Evolutionary conservation across 768 basidiomycete genomes (phyloP), one percentile per base, ranked within the genome.

Genomic region (Boletus patriciae): DNA sequence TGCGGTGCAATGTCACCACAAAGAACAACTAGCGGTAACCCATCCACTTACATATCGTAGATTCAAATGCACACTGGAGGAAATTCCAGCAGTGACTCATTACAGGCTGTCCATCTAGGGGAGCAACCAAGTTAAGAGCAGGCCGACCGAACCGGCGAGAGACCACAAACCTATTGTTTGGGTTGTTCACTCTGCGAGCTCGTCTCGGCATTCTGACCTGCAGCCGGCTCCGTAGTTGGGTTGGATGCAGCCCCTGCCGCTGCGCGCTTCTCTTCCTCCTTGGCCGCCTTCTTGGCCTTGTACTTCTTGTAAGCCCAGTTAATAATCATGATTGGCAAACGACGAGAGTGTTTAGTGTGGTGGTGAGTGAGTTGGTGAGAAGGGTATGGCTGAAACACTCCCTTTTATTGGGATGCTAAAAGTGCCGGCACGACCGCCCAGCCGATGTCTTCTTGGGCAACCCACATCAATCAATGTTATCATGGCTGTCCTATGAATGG

Each of bases 221-320:
- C 34, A n/a, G 31, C 27, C 31, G 37, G 31, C 6, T 51, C 42
- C 0, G 41, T 5, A 18, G 34, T 12, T 0, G 58, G 31, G n/a
- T 40, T 31, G 37, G 50, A 33, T 9, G 54, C 56, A 42, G 6
- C 54, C 15, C 2, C 38, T 6, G 57, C 36, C 1, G 56, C 56
- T 3, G 46, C 50, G 11, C 18, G 52, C 47, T 59, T 59, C 49
- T 60, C 36, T 43, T 61, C 59, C 44, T 61, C 59, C 52, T 61
- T 63, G 46, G 55, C 60, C 25, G 53, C 52, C 46, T 60, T 67
- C 42, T 59, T 68, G 18, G 52, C 57, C 49, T 66, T 66, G 65
- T 71, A 69, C 59, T 67, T 69, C 29, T 69, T 61, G 49, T 60
- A 69, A 27, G 38, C 59, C 50, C 44, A 60, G 11, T 25, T 1